These are phyloP conservation scores for Lepiota venenata DNA, from an alignment of 768 basidiomycete genomes.

Conservation along the genomic window DNA sequence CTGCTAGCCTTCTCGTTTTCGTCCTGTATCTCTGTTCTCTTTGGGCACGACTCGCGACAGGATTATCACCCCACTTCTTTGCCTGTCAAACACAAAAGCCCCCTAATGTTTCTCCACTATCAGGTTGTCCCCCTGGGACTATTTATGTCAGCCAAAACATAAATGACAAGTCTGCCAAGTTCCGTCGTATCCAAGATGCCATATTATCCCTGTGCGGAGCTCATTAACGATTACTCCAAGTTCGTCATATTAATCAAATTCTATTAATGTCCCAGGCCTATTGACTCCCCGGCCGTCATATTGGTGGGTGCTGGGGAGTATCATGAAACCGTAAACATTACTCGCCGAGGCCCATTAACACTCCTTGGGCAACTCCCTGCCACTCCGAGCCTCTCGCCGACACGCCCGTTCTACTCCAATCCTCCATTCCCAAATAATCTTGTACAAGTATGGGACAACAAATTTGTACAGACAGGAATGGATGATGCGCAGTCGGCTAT, in stretches of 20 bases:
- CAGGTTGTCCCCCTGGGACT: constrained; percentile 55
- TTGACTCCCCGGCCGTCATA: constrained; percentile 38
- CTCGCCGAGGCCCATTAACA: constrained; percentile 49
- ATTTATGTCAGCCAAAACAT: constrained; percentile 50
- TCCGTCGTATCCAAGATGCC: constrained; percentile 51
- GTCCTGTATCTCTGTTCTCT: neutral
- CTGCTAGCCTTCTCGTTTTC: neutral
- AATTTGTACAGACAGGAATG: constrained; percentile 36
- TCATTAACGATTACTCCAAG: neutral
- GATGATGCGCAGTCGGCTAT: constrained; percentile 61
- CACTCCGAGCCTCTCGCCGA: neutral
- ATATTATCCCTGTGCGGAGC: constrained; percentile 47
- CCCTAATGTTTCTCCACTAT: constrained; percentile 34
- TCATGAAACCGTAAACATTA: constrained; percentile 56
- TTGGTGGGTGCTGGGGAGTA: constrained; percentile 59
- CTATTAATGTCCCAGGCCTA: constrained; percentile 29
- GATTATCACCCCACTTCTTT: constrained; percentile 38
- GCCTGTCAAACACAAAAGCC: constrained; percentile 53
- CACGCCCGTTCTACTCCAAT: constrained; percentile 25
- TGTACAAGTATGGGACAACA: constrained; percentile 51
- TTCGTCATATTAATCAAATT: neutral
- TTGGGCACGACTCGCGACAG: neutral
- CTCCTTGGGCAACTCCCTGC: constrained; percentile 40
- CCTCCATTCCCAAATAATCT: constrained; percentile 43
- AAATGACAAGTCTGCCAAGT: constrained; percentile 41